Conservation (phyloP, 805 yeast species). For the Jamesozyma lodderae region DNA sequence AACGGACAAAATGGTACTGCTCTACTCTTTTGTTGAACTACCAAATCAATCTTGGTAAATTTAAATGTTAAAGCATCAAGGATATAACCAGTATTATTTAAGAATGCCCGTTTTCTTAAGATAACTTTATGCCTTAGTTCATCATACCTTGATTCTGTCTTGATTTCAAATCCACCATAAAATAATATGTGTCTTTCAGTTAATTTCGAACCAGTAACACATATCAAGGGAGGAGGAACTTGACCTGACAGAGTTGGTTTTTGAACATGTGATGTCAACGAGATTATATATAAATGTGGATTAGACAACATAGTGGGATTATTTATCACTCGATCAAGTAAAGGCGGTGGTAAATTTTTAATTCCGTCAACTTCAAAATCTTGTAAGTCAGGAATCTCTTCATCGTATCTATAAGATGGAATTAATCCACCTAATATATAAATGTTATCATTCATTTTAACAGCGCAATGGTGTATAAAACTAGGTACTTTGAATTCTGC, state of each 20-base stretch:
- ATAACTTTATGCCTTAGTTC: conserved; percentile 26
- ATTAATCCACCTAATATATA: conserved; percentile 41
- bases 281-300: conserved; percentile 29
- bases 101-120: conserved; percentile 35
- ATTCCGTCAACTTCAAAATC: conserved; percentile 33
- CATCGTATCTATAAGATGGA: conserved; percentile 20
- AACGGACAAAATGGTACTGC: not conserved
- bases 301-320: conserved; percentile 37
- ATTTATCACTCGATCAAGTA: conserved; percentile 33
- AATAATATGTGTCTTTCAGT: conserved; percentile 49
- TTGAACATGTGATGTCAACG: conserved; percentile 33
- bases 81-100: conserved; percentile 50
- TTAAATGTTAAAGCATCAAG: conserved; percentile 42
- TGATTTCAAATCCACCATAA: conserved; percentile 57
- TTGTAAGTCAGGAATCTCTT: conserved; percentile 28
- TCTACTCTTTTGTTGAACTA: conserved; percentile 24
- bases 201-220: conserved; percentile 40
- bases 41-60: conserved; percentile 41
- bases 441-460: conserved; percentile 30
- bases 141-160: conserved; percentile 26
- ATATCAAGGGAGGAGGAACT: conserved; percentile 44
- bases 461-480: conserved; percentile 36
- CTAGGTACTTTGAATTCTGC: conserved; percentile 34
- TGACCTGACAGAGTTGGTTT: conserved; percentile 31
- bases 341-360: conserved; percentile 38